Conservation (phyloP, 805 yeast genomes). For the Candida arabinofermentans region DNA sequence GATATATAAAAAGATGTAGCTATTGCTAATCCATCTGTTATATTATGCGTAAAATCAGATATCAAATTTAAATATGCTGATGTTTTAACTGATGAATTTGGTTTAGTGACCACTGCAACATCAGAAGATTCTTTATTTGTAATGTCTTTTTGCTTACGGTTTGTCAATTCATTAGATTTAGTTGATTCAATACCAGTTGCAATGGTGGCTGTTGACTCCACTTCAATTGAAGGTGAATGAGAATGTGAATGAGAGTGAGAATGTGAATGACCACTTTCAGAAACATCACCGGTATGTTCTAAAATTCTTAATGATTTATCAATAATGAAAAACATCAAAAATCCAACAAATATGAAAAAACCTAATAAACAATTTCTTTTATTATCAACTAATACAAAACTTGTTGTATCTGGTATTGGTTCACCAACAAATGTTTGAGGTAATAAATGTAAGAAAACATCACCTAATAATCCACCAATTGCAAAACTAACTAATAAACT, state of each 20-base stretch:
- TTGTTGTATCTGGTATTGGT: constrained; percentile 35
- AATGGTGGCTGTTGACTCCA: constrained; percentile 7
- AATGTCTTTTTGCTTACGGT: constrained; percentile 18
- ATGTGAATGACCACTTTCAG: constrained; percentile 41
- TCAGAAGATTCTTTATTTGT: constrained; percentile 15
- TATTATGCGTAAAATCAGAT: constrained; percentile 70
- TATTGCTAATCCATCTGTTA: constrained; percentile 74
- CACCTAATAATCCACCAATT: constrained; percentile 72
- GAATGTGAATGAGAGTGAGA: constrained; percentile 41
- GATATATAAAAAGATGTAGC: constrained; percentile 66
- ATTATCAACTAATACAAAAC: constrained; percentile 49
- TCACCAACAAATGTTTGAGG: constrained; percentile 66
- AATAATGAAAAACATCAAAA: constrained; percentile 53
- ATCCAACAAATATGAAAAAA: constrained; percentile 55
- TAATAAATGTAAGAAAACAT: constrained; percentile 64
- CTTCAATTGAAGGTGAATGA: constrained; percentile 15
- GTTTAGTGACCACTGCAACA: constrained; percentile 30
- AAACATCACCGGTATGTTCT: constrained; percentile 32
- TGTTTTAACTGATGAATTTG: constrained; percentile 37
- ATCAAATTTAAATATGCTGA: constrained; percentile 64
- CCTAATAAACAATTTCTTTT: constrained; percentile 48
- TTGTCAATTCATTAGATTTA: constrained; percentile 7
- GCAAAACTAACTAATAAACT: constrained; percentile 65
- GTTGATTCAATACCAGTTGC: constrained; percentile 8
- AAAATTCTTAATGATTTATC: constrained; percentile 58